Conservation (phyloP, 1,139 yeast genomes). For the Lodderomyces pseudojiufengensis region DNA sequence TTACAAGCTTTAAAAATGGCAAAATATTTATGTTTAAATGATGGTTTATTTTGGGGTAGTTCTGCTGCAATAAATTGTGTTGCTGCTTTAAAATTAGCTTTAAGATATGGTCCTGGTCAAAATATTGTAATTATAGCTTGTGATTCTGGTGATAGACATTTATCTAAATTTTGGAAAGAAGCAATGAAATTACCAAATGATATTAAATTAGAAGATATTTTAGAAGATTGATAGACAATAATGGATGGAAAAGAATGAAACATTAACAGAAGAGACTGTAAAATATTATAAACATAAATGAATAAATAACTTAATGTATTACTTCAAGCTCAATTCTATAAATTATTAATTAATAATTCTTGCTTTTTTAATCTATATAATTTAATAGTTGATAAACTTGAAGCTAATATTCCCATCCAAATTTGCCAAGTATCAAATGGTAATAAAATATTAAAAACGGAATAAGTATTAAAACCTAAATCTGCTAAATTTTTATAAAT, state of each 20-base stretch:
- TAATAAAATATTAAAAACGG: conserved; percentile 38
- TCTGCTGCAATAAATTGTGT: conserved; percentile 92
- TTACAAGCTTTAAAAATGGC: conserved; percentile 87
- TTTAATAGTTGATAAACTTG: conserved; percentile 37
- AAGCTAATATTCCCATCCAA: conserved; percentile 48
- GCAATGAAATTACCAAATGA: conserved; percentile 40
- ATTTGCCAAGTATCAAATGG: conserved; percentile 46
- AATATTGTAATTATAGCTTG: conserved; percentile 85
- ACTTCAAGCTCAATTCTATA: not conserved
- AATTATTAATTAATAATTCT: conserved; percentile 1
- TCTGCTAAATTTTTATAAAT: conserved; percentile 41
- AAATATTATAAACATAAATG: not conserved
- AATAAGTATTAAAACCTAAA: conserved; percentile 40
- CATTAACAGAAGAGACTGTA: not conserved
- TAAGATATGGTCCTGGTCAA: conserved; percentile 56
- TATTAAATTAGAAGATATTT: conserved; percentile 27
- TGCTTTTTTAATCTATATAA: conserved; percentile 40
- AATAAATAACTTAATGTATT: not conserved
- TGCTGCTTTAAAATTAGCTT: conserved; percentile 73
- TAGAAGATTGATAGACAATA: conserved; percentile 16
- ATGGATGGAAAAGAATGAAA: not conserved
- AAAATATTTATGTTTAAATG: conserved; percentile 69
- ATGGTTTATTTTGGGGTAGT: conserved; percentile 88
- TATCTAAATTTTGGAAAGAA: conserved; percentile 87
- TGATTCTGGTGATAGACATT: conserved; percentile 86